A percentile compares a stretch with the other conserved stretches of the same genome.
Conservation (phyloP, 1,284 basidiomycete species). For the Irpex sp. region DNA sequence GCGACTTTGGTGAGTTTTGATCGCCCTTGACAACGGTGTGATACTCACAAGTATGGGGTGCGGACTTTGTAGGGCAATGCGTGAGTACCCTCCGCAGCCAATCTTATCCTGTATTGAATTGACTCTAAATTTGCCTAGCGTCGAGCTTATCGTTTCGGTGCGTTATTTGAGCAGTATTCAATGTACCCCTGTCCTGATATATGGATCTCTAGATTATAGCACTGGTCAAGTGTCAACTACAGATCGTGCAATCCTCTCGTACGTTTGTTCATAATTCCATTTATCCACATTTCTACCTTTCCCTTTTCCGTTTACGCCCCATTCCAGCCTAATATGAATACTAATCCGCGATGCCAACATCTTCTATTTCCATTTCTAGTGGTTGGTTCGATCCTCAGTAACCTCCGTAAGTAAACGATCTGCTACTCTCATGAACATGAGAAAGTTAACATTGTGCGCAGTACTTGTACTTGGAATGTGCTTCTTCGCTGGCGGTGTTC, state of each 20-base stretch:
- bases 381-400: slow-evolving; percentile 79
- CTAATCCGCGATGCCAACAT: too few relatives aligned
- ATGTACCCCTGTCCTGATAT: slow-evolving; percentile 14
- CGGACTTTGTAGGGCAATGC: slow-evolving; percentile 59
- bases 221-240: slow-evolving; percentile 74
- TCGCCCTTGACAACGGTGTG: slow-evolving; percentile 2
- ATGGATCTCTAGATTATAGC: slow-evolving; percentile 67
- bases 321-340: slow-evolving; percentile 17
- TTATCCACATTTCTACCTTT: not conserved
- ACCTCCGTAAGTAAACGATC: slow-evolving; percentile 49
- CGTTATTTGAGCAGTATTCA: slow-evolving; percentile 23
- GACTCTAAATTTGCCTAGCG: slow-evolving; percentile 36
- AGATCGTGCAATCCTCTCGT: slow-evolving; percentile 81
- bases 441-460: slow-evolving; percentile 20
- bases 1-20: slow-evolving; percentile 67
- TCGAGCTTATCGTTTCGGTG: slow-evolving; percentile 79
- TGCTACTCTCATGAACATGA: not conserved
- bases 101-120: not conserved
- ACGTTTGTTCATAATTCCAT: slow-evolving; percentile 29
- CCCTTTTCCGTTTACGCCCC: not conserved
- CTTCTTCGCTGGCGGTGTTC: slow-evolving; percentile 68
- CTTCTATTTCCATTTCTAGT: slow-evolving; percentile 38
- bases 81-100: slow-evolving; percentile 40
- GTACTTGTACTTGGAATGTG: slow-evolving; percentile 84
- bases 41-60: slow-evolving; percentile 3